phyloP scores from a whole-genome alignment of 164 flowering plant species.

The Vitis rupestris region DNA sequence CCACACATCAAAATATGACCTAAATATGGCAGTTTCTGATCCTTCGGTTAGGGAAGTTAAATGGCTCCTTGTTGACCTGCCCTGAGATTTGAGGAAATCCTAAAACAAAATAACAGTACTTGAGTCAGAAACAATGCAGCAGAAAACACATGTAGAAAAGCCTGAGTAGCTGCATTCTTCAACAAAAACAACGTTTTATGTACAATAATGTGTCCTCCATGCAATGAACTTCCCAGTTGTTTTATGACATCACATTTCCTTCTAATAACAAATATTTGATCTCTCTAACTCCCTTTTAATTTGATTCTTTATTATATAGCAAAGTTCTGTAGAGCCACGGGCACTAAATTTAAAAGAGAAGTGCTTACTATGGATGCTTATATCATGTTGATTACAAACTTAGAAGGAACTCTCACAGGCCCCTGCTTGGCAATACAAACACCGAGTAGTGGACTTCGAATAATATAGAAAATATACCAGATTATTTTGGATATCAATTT shows the following conservation, averaged over 20 bases:
- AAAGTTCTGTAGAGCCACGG: no score
- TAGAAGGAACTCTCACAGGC: no score
- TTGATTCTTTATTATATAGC: no score
- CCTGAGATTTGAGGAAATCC: conserved; percentile 53
- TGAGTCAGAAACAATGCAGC: conserved; percentile 5
- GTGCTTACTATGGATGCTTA: no score
- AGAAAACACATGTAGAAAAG: neutral
- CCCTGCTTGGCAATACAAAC: no score
- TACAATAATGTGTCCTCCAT: neutral
- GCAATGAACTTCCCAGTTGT: neutral
- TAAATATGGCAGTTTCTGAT: conserved; percentile 53
- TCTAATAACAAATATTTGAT: neutral
- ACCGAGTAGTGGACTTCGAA: no score
- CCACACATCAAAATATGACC: conserved; percentile 58
- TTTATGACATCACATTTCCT: neutral
- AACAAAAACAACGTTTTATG: neutral
- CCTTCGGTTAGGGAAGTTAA: conserved; percentile 60
- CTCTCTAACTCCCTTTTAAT: neutral
- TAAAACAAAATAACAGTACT: conserved; percentile 21
- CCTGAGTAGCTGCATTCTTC: neutral
- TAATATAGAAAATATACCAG: no score
- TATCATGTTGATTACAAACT: no score
- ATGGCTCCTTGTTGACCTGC: conserved; percentile 43
- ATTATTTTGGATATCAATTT: no score
- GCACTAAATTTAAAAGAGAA: no score